Conservation (phyloP, 192 early-diverging fungal species). For the Bifiguratus adelaidae region DNA sequence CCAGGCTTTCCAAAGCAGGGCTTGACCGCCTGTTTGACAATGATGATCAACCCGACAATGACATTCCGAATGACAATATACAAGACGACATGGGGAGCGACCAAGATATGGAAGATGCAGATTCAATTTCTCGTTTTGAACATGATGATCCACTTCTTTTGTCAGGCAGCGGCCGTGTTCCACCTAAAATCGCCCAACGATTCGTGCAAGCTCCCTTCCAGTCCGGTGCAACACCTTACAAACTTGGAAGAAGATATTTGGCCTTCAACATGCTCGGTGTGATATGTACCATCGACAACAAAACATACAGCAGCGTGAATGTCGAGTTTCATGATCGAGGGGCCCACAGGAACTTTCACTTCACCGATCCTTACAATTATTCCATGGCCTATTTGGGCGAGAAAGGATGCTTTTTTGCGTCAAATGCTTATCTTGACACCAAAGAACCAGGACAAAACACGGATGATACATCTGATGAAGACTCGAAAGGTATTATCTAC, state of each 20-base stretch:
- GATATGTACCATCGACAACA: slow-evolving; percentile 62
- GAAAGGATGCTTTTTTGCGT: slow-evolving; percentile 67
- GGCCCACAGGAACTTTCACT: slow-evolving; percentile 63
- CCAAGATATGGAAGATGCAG: no score
- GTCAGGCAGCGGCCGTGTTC: no score
- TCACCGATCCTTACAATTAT: slow-evolving; percentile 70
- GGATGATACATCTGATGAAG: neutral
- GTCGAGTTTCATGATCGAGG: slow-evolving; percentile 88
- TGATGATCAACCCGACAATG: no score
- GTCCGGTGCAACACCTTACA: slow-evolving; percentile 65
- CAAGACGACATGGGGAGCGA: no score
- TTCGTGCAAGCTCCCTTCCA: slow-evolving; percentile 76
- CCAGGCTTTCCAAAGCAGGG: no score
- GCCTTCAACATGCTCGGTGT: slow-evolving; percentile 83
- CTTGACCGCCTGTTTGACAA: no score
- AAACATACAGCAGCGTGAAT: slow-evolving; percentile 63
- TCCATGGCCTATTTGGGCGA: slow-evolving; percentile 65
- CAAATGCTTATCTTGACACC: slow-evolving; percentile 25
- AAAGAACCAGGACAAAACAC: neutral
- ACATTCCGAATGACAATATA: no score
- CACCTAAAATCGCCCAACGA: no score
- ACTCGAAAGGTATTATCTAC: no score
- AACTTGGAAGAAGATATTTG: slow-evolving; percentile 45
- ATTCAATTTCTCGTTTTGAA: no score
- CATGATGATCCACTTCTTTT: no score